Evolutionary conservation across 306 rosid genomes (phyloP).

Genomic region (Quillaja saponaria): DNA sequence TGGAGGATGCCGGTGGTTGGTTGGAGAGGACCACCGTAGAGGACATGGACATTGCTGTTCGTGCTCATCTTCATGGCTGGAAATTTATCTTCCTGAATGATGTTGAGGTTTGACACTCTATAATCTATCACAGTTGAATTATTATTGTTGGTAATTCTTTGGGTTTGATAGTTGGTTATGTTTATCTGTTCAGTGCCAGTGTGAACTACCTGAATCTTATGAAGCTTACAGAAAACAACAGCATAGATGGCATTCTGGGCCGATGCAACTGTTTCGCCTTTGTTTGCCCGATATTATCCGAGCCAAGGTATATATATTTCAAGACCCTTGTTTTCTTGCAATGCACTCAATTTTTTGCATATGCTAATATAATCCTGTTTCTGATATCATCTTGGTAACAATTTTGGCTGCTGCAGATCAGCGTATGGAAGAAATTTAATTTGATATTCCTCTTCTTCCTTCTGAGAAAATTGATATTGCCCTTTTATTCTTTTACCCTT

Average conservation of each 20-base stretch:
- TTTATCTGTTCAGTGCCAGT: slow-evolving; percentile 67
- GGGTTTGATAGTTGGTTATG: slow-evolving; percentile 22
- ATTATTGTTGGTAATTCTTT: slow-evolving; percentile 2
- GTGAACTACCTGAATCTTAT: slow-evolving; percentile 91
- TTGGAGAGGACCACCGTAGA: slow-evolving; percentile 93
- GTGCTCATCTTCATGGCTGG: slow-evolving; percentile 98
- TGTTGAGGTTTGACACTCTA: slow-evolving; percentile 61
- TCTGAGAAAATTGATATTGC: slow-evolving; percentile 78
- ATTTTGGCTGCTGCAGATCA: slow-evolving; percentile 59
- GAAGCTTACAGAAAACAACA: slow-evolving; percentile 95
- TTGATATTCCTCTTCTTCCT: slow-evolving; percentile 88
- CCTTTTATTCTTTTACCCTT: slow-evolving; percentile 86
- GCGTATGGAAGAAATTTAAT: slow-evolving; percentile 86
- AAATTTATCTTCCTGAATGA: slow-evolving; percentile 89
- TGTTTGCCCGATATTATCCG: slow-evolving; percentile 68
- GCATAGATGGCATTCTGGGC: slow-evolving; percentile 95
- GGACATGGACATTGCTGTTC: slow-evolving; percentile 94
- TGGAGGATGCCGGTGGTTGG: slow-evolving; percentile 95
- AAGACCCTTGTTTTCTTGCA: background rate
- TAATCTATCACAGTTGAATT: background rate
- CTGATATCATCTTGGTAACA: slow-evolving; percentile 27
- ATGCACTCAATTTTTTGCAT: slow-evolving; percentile 2
- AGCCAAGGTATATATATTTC: slow-evolving; percentile 54
- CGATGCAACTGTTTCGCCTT: slow-evolving; percentile 93
- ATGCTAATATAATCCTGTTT: background rate